Evolutionary conservation across 805 yeast species (phyloP).

Genomic region (Candida ponderosae): DNA sequence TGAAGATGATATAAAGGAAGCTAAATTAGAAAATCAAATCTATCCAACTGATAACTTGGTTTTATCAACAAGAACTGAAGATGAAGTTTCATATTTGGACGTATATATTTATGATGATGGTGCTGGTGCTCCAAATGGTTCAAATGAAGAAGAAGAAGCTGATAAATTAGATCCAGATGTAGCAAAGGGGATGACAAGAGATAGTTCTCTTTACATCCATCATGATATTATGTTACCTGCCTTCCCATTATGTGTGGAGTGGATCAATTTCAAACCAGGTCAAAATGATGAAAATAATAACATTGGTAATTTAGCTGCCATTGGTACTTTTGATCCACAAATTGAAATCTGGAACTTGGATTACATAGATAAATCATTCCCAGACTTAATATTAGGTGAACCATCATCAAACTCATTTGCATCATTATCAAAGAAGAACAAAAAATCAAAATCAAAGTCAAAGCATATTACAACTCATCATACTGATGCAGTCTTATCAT

Average conservation of each 20-base stretch:
- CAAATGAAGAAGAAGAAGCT: conserved; percentile 54
- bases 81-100: conserved; percentile 85
- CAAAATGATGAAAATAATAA: conserved; percentile 34
- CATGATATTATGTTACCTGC: conserved; percentile 97
- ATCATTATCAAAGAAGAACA: conserved; percentile 33
- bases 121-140: conserved; percentile 70
- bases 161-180: conserved; percentile 68
- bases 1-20: conserved; percentile 64
- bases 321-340: conserved; percentile 96
- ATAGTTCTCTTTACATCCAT: conserved; percentile 77
- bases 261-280: conserved; percentile 75
- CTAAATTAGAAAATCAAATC: conserved; percentile 76
- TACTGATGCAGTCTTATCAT: conserved; percentile 86
- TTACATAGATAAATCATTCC: conserved; percentile 87
- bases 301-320: conserved; percentile 87
- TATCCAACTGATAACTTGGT: conserved; percentile 86
- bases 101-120: conserved; percentile 94
- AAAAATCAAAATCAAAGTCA: conserved; percentile 39
- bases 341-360: conserved; percentile 97
- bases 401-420: conserved; percentile 36
- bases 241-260: conserved; percentile 93
- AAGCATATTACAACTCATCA: conserved; percentile 68
- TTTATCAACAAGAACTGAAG: conserved; percentile 91
- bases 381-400: conserved; percentile 88
- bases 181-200: conserved; percentile 66